Evolutionary conservation across 306 rosid species (phyloP), one percentile per base, ranked within the genome.

Genomic region (Echinosophora koreensis): DNA sequence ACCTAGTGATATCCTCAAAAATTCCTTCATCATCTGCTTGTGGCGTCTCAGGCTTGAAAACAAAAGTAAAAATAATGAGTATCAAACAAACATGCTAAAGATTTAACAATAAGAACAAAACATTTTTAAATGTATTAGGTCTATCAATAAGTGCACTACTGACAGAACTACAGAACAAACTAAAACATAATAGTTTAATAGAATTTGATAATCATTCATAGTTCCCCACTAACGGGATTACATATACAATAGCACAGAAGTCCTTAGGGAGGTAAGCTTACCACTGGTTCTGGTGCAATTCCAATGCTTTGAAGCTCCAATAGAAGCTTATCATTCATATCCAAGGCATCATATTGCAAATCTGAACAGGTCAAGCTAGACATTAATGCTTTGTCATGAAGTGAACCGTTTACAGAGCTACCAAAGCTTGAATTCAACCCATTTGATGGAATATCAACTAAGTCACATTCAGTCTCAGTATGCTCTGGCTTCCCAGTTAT

Each of bases 261-360:
- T 22, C 35, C 57, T 37, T 30, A 66, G 65, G 44, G 41, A 82
- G 60, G 78, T 66, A 65, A 69, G 81, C 92, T 41, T 83, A 94
- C 97, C 91, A 82, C 86, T 5, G 86, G 76, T 55, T 90, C 93
- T 46, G 95, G 92, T 64, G 84, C 83, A 68, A 94, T 82, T 74
- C 93, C 98, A 80, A 94, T 83, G 77, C 97, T 90, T 69, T 84
- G 93, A 84, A 94, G 86, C 89, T 94, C 98, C 89, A 92, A 82
- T 44, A 92, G 88, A 83, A 94, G 87, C 82, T 80, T 94, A 54
- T 88, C 93, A 79, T 90, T 88, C 69, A 92, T 50, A 67, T 83
- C 79, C 90, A 90, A 80, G 78, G 76, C 80, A 64, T 82, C 94
- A 79, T 91, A 93, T 67, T 84, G 92, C 62, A 74, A 85, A 68